Base-by-base conservation (phyloP, 768 basidiomycete genomes). In the Cystofilobasidium capitatum region DNA sequence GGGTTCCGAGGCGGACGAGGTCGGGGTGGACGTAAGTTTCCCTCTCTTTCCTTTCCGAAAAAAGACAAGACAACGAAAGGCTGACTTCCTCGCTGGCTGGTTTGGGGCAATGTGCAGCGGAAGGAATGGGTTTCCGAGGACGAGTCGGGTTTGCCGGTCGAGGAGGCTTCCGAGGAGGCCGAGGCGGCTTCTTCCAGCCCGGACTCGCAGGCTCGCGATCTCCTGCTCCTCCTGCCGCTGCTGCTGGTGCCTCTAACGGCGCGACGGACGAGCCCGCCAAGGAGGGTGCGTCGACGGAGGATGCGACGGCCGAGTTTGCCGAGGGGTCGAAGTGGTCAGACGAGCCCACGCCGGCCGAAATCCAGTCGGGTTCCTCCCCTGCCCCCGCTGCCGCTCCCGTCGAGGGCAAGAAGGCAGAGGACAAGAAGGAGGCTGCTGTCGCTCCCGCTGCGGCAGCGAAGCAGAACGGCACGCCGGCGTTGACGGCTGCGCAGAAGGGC, bases 1-100 rank as follows among this genome's bases (percentile, higher is more conserved):
- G 75, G 74, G 5, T 71, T 73, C 60, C 57, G 74, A 49, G 75
- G 77, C 33, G 75, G 75, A n/a, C 69, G 76, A 65, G 76, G 76
- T 61, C 63, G 76, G 49, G 75, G 74, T 39, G 67, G 74, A 40
- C 72, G 74, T 73, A 62, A 71, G 72, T 70, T 47, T 22, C 29
- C 45, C 17, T 59, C 24, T 42, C 58, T 33, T 49, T 22, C 20
- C 35, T n/a, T 24, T 40, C n/a, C n/a, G n/a, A n/a, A n/a, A n/a
- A n/a, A n/a, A n/a, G n/a, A n/a, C n/a, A n/a, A n/a, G n/a, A n/a
- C n/a, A n/a, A 22, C 40, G 40, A 42, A 20, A 42, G 10, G 40
- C 40, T 42, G 40, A 42, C 40, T 20, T 42, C 40, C 40, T 20
- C 20, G 10, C 10, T 42, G 10, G 10, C 20, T 42, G 10, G 40